Evolutionary conservation across 441 rosid genomes (phyloP).

Genomic region (Gossypium laxum): DNA sequence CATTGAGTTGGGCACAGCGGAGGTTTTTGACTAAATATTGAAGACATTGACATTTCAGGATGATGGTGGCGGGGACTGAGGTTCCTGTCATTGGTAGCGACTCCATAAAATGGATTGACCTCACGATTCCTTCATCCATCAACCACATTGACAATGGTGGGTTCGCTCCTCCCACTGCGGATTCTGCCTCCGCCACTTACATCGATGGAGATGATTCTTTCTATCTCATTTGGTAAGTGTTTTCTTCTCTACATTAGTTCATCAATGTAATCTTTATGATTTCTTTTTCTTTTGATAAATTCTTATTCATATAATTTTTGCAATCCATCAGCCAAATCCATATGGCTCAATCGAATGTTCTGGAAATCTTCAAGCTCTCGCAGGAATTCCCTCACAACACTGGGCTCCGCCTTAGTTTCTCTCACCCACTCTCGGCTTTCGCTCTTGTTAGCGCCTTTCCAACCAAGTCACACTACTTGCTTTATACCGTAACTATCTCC

Average conservation of each 20-base stretch:
- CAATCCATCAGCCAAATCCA: slow-evolving; percentile 43
- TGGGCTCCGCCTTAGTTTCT: slow-evolving; percentile 60
- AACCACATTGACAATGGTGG: background rate
- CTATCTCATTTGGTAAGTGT: slow-evolving; percentile 40
- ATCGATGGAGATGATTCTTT: slow-evolving; percentile 34
- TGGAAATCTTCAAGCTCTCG: slow-evolving; percentile 68
- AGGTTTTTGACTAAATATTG: background rate
- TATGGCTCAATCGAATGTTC: slow-evolving; percentile 32
- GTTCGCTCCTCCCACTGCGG: slow-evolving; percentile 33
- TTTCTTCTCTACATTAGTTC: background rate
- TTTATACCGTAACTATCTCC: slow-evolving; percentile 51
- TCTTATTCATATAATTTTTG: background rate
- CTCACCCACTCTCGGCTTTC: slow-evolving; percentile 55
- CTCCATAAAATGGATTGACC: slow-evolving; percentile 53
- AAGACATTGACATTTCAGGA: background rate
- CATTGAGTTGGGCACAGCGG: background rate
- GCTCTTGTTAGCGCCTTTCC: slow-evolving; percentile 40
- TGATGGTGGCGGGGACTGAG: slow-evolving; percentile 46
- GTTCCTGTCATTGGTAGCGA: slow-evolving; percentile 62
- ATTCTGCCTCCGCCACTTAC: slow-evolving; percentile 42
- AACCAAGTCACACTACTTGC: slow-evolving; percentile 29
- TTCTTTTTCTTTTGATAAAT: background rate
- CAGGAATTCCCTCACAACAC: slow-evolving; percentile 34
- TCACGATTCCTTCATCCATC: slow-evolving; percentile 31
- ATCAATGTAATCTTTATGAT: background rate